Percentiles rank a stretch among this genome's conserved stretches.
These are phyloP conservation scores for Pseudogymnoascus sp. DNA, from an alignment of 2,329 filamentous ascomycete species.

Conservation along the genomic window DNA sequence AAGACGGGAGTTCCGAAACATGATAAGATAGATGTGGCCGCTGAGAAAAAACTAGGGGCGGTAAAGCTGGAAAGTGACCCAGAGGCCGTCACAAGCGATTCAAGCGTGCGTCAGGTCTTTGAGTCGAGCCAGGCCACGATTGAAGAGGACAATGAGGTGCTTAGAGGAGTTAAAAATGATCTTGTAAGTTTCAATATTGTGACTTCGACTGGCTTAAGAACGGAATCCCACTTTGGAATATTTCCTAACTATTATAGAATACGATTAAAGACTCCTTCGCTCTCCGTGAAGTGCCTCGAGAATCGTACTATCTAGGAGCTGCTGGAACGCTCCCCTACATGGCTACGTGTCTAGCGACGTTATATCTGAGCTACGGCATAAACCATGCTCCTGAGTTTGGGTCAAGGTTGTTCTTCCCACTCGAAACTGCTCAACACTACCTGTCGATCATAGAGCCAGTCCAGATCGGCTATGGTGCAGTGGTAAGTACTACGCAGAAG, in stretches of 20 bases:
- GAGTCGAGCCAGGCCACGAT: slow-evolving; percentile 28
- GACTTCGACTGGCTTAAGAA: not conserved
- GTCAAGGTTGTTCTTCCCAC: slow-evolving; percentile 52
- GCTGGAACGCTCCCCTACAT: slow-evolving; percentile 81
- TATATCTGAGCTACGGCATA: slow-evolving; percentile 76
- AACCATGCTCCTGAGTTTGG: slow-evolving; percentile 58
- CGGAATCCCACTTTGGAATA: not conserved
- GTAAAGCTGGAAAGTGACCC: slow-evolving; percentile 52
- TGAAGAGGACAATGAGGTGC: slow-evolving; percentile 36
- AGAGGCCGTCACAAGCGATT: slow-evolving; percentile 50
- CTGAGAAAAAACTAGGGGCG: slow-evolving; percentile 45
- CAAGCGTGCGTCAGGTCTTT: slow-evolving; percentile 43
- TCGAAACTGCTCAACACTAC: slow-evolving; percentile 62
- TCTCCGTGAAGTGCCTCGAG: slow-evolving; percentile 54
- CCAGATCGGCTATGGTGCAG: slow-evolving; percentile 83
- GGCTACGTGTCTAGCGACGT: slow-evolving; percentile 71
- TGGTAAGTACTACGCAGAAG: slow-evolving; percentile 44
- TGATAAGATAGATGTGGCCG: slow-evolving; percentile 43
- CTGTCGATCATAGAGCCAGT: slow-evolving; percentile 73
- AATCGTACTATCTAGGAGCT: slow-evolving; percentile 59
- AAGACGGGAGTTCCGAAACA: slow-evolving; percentile 20
- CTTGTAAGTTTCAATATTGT: slow-evolving; percentile 41
- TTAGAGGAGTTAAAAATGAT: slow-evolving; percentile 43
- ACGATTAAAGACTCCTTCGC: slow-evolving; percentile 62
- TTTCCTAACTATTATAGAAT: slow-evolving; percentile 34